phyloP scores from a whole-genome alignment of 2,329 filamentous ascomycete species.

The Sarocladium strictum region DNA sequence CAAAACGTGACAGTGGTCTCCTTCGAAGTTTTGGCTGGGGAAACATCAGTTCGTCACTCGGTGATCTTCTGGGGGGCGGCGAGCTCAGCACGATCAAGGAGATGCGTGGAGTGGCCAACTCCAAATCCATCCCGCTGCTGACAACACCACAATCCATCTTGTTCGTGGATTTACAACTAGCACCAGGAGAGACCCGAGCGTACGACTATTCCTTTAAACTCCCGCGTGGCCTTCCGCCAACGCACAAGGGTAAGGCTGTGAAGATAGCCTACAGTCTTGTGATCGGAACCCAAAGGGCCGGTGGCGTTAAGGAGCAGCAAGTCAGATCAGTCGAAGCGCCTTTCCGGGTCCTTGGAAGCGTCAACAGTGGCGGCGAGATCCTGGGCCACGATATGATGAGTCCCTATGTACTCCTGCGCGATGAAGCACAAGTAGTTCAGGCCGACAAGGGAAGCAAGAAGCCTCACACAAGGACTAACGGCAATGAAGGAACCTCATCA shows the following conservation, averaged over 20 bases:
- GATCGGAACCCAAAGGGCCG: conserved; percentile 84
- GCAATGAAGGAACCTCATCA: conserved; percentile 24
- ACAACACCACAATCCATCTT: conserved; percentile 92
- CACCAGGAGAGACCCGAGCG: conserved; percentile 79
- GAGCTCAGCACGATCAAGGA: conserved; percentile 93
- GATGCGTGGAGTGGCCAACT: conserved; percentile 82
- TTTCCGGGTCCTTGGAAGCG: conserved; percentile 87
- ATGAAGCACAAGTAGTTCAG: conserved; percentile 63
- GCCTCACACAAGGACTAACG: conserved; percentile 23
- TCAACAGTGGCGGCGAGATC: conserved; percentile 82
- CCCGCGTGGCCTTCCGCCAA: conserved; percentile 84
- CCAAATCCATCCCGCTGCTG: conserved; percentile 83
- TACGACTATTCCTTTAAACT: conserved; percentile 84
- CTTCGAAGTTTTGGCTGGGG: conserved; percentile 84
- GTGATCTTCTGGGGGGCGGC: conserved; percentile 76
- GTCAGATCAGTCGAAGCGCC: conserved; percentile 89
- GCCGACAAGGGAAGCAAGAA: conserved; percentile 22
- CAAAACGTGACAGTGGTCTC: conserved; percentile 70
- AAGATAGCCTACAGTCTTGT: conserved; percentile 90
- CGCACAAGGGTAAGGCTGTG: conserved; percentile 84
- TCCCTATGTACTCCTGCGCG: conserved; percentile 82
- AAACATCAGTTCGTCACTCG: conserved; percentile 79
- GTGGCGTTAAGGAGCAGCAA: conserved; percentile 70
- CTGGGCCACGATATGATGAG: conserved; percentile 91
- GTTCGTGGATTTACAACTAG: conserved; percentile 86